These are phyloP conservation scores for Cercospora sp. DNA, from an alignment of 2,329 filamentous ascomycete species.

Conservation along the genomic window DNA sequence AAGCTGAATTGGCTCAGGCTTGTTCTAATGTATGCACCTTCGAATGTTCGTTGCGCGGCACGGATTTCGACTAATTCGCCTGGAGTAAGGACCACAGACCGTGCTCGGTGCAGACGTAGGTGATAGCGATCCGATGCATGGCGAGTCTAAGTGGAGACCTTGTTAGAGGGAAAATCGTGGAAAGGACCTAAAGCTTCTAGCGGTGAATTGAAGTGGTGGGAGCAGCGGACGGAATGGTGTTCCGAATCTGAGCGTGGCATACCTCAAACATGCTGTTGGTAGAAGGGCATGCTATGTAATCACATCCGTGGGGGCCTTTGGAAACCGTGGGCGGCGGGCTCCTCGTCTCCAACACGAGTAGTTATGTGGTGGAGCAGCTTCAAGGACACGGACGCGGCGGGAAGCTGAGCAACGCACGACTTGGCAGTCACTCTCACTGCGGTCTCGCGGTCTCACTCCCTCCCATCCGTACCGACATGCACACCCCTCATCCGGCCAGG, in stretches of 20 bases:
- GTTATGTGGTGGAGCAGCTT: neutral
- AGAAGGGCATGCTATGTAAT: neutral
- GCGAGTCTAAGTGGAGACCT: slow-evolving; percentile 42
- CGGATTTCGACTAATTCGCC: slow-evolving; percentile 91
- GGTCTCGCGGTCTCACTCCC: neutral
- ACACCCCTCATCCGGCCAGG: neutral
- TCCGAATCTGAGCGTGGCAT: neutral
- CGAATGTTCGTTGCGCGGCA: slow-evolving; percentile 92
- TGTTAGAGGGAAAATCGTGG: neutral
- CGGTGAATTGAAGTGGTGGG: neutral
- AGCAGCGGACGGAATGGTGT: neutral
- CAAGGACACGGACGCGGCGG: neutral
- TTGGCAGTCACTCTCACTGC: neutral
- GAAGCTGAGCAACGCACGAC: neutral
- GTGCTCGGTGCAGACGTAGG: slow-evolving; percentile 78
- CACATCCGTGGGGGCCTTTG: neutral
- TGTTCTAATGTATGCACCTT: slow-evolving; percentile 94
- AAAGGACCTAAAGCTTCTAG: neutral
- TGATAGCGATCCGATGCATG: slow-evolving; percentile 73
- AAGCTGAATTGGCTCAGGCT: slow-evolving; percentile 95
- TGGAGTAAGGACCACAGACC: slow-evolving; percentile 76
- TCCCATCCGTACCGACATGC: neutral
- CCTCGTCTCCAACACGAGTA: neutral
- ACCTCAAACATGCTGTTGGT: slow-evolving; percentile 32
- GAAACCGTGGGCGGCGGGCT: neutral